Conservation (phyloP, 2,329 filamentous ascomycete genomes). For the Periconia digitata region DNA sequence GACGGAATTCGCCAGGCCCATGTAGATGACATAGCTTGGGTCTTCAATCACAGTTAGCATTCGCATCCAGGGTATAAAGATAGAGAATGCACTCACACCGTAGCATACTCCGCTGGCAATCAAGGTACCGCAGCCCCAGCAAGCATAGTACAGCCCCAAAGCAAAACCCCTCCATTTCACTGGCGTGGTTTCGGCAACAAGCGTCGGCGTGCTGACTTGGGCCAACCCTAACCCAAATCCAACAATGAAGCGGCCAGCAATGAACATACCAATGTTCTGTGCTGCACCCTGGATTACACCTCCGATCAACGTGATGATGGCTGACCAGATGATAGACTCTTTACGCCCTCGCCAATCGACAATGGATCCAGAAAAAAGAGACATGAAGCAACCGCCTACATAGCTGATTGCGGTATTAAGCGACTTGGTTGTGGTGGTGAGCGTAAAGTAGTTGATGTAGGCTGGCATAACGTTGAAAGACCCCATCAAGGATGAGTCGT, state of each 20-base stretch:
- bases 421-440: constrained; percentile 44
- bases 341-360: constrained; percentile 41
- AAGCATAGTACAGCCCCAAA: constrained; percentile 41
- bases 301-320: constrained; percentile 53
- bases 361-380: constrained; percentile 44
- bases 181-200: constrained; percentile 62
- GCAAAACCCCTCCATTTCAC: constrained; percentile 61
- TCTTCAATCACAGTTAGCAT: not conserved
- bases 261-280: constrained; percentile 52
- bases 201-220: constrained; percentile 59
- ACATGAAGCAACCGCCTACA: constrained; percentile 43
- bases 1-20: constrained; percentile 54
- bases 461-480: constrained; percentile 48
- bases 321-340: constrained; percentile 55
- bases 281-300: constrained; percentile 52
- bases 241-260: constrained; percentile 61
- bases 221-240: constrained; percentile 62
- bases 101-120: constrained; percentile 3
- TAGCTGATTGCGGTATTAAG: constrained; percentile 51
- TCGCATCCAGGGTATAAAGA: not conserved
- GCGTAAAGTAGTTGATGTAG: constrained; percentile 46
- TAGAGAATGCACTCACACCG: not conserved
- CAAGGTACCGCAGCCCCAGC: constrained; percentile 4
- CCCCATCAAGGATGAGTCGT: constrained; percentile 50
- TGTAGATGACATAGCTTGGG: constrained; percentile 26